Conservation (phyloP, 2,329 filamentous ascomycete genomes). For the Colletotrichum cuscutae region DNA sequence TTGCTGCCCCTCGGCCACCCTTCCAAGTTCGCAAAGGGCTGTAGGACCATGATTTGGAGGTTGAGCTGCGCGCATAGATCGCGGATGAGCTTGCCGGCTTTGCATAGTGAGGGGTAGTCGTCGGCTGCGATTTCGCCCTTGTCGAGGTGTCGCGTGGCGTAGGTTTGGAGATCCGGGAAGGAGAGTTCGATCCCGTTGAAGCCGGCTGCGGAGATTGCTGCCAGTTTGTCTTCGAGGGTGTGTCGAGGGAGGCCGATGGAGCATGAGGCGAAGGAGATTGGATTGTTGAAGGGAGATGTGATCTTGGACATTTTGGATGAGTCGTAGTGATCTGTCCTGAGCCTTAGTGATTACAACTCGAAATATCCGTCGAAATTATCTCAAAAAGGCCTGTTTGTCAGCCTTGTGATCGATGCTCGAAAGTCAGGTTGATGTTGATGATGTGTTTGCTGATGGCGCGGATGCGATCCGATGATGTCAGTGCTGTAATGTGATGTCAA, state of each 20-base stretch:
- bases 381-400: background rate
- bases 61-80: constrained; percentile 62
- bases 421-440: background rate
- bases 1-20: constrained; percentile 71
- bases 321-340: too few species aligned
- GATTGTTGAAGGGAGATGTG: constrained; percentile 37
- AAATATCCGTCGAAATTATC: background rate
- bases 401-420: too few species aligned
- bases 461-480: constrained; percentile 17
- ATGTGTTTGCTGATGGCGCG: too few species aligned
- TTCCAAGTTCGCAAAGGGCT: constrained; percentile 82
- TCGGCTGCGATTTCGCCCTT: constrained; percentile 60
- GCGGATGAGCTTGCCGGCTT: constrained; percentile 64
- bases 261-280: constrained; percentile 65
- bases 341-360: accelerated
- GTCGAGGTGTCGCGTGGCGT: constrained; percentile 62
- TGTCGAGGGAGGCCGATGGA: constrained; percentile 57
- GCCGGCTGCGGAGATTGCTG: constrained; percentile 71
- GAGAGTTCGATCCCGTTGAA: constrained; percentile 79
- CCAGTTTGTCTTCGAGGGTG: constrained; percentile 68
- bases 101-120: constrained; percentile 68
- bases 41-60: constrained; percentile 75
- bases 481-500: constrained; percentile 34
- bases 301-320: background rate
- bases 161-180: constrained; percentile 77